Evolutionary conservation across 2,329 filamentous ascomycete species (phyloP), one percentile per base, ranked within the genome.

Genomic region (Trichocomaceae sp.): DNA sequence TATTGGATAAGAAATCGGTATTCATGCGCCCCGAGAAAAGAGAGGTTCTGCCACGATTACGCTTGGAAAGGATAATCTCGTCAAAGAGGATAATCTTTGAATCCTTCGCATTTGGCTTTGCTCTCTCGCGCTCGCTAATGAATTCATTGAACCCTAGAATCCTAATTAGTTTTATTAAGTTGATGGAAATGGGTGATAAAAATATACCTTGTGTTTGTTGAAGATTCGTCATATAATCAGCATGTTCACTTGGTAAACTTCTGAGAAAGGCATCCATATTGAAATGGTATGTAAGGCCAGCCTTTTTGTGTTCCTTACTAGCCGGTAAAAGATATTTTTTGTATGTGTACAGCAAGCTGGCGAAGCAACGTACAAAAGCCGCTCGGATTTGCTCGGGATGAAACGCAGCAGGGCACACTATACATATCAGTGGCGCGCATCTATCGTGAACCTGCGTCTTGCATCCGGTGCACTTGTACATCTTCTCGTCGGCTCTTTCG

Each of bases 371-470:
- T 31, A 85, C 83, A 63, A 87, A 87, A 0, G 83, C 84, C 15
- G 84, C 83, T 17, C 83, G 80, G 42, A 87, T 75, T 66, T 86
- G 83, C 59, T 86, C 83, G 7, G 83, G 77, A 58, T 83, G 78
- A 72, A 87, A 87, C 2, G 83, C 83, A 13, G 78, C 77, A n/a
- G 83, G 81, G 64, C 84, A 87, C 13, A 84, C 81, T n/a, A 86
- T 67, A 59, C 78, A 82, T 45, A 86, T 79, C 55, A 79, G 74
- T n/a, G 73, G 70, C 2, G 80, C 75, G 66, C 84, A 87, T 52
- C 81, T 77, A 56, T 76, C 76, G 64, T 87, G 84, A 29, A 82
- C 78, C 54, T 69, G 68, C 35, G 76, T 71, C 59, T 73, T 74
- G 63, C 78, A 81, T 1, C 73, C 72, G 33, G 65, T 66, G 60